Conservation (phyloP, 208 protist genomes). For the Plasmodiophora brassicae region DNA sequence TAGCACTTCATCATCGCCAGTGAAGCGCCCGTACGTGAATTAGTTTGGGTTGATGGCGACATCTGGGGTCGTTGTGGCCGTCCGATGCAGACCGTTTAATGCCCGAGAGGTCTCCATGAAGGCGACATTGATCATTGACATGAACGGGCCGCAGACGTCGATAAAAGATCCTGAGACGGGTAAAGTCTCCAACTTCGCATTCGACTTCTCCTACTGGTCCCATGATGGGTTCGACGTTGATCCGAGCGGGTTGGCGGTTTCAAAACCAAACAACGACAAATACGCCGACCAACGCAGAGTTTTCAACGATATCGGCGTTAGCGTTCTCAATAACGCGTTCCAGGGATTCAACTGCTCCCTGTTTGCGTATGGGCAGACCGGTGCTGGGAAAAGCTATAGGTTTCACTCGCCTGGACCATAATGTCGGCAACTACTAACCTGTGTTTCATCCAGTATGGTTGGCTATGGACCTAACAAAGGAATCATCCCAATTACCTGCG, state of each 20-base stretch:
- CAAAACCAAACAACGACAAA: constrained; percentile 2
- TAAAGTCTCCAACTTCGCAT: constrained; percentile 2
- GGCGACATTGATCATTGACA: background rate
- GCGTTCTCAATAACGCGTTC: constrained; percentile 41
- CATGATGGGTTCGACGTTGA: constrained; percentile 40
- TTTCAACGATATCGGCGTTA: constrained; percentile 36
- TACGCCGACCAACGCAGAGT: constrained; percentile 35
- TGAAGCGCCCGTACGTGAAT: too few species aligned
- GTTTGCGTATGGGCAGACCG: constrained; percentile 53
- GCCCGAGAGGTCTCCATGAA: too few species aligned
- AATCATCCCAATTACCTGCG: constrained; percentile 42
- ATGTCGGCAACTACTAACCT: too few species aligned
- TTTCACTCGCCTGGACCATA: too few species aligned
- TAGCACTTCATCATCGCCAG: too few species aligned
- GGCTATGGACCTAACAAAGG: constrained; percentile 40
- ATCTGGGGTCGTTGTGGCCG: too few species aligned
- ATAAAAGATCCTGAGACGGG: constrained; percentile 36
- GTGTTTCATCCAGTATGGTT: background rate
- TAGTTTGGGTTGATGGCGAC: too few species aligned
- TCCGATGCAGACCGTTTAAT: too few species aligned
- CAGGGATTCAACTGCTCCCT: constrained; percentile 44
- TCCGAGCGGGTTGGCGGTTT: background rate
- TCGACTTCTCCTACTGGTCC: constrained; percentile 48
- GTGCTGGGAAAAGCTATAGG: constrained; percentile 40
- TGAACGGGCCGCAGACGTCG: background rate